These are phyloP conservation scores for Xylona heveae DNA, from an alignment of 495 filamentous ascomycete genomes.

Conservation along the genomic window DNA sequence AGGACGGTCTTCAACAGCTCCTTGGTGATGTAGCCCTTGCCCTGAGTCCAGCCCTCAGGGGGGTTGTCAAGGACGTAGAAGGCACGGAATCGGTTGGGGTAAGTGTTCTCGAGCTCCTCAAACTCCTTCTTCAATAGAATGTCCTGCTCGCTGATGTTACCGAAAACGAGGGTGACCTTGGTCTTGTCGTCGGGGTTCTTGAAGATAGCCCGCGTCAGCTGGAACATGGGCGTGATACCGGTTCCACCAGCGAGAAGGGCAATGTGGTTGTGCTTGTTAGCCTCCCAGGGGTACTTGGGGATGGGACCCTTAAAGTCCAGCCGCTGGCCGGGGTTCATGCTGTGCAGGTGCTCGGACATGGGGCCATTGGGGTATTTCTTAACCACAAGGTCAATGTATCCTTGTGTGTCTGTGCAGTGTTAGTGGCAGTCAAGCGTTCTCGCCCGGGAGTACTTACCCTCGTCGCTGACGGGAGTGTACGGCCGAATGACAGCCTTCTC, in stretches of 20 bases:
- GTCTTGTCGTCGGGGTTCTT: constrained; percentile 90
- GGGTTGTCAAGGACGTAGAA: constrained; percentile 80
- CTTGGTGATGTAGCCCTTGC: constrained; percentile 62
- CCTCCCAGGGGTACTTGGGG: constrained; percentile 74
- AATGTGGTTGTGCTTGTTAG: constrained; percentile 92
- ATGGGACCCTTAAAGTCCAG: constrained; percentile 88
- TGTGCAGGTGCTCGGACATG: constrained; percentile 78
- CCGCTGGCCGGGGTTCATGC: constrained; percentile 53
- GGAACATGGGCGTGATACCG: constrained; percentile 87
- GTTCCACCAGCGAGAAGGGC: constrained; percentile 87
- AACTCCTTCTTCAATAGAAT: constrained; percentile 75
- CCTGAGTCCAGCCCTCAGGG: constrained; percentile 57
- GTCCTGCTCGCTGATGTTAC: constrained; percentile 68
- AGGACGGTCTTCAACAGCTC: constrained; percentile 82
- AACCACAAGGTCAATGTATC: constrained; percentile 72
- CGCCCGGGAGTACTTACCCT: constrained; percentile 28
- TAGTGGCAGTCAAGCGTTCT: not conserved
- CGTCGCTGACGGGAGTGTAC: constrained; percentile 81
- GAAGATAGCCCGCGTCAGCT: constrained; percentile 73
- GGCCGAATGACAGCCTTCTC: constrained; percentile 75
- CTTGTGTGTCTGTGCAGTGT: constrained; percentile 31
- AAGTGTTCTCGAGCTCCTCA: constrained; percentile 66
- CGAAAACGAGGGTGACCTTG: constrained; percentile 86
- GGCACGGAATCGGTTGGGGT: constrained; percentile 78
- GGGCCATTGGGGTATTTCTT: constrained; percentile 79